phyloP scores from a whole-genome alignment of 768 basidiomycete species.

The Mycena crocata region DNA sequence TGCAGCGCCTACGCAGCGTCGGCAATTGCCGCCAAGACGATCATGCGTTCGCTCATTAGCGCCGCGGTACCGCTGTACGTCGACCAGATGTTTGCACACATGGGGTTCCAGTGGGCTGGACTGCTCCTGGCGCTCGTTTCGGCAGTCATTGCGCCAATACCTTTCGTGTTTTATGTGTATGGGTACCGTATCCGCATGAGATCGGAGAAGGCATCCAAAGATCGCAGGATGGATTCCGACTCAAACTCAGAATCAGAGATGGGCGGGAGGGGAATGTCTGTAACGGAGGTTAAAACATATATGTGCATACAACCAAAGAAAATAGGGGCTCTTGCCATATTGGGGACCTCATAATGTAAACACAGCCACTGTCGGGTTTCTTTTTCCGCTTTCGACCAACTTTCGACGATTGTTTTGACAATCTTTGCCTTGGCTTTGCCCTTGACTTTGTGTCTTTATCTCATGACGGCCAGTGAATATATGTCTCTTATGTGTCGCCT shows the following conservation, averaged over 20 bases:
- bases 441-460: no score
- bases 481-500: no score
- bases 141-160: constrained; percentile 50
- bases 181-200: constrained; percentile 54
- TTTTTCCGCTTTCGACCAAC: no score
- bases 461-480: no score
- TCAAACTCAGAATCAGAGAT: neutral
- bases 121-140: constrained; percentile 49
- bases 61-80: constrained; percentile 54
- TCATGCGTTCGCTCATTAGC: constrained; percentile 51
- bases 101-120: constrained; percentile 55
- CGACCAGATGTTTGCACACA: constrained; percentile 54
- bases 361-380: no score
- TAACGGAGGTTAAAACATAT: no score
- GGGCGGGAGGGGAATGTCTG: no score
- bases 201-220: constrained; percentile 26
- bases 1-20: constrained; percentile 56
- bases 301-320: no score
- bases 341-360: no score
- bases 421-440: no score
- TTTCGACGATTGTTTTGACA: no score
- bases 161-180: constrained; percentile 53
- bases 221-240: constrained; percentile 5
- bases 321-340: no score
- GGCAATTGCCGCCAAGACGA: constrained; percentile 58